These are phyloP conservation scores for Dipteronia dyeriana DNA, from an alignment of 345 rosid species.

Conservation along the genomic window DNA sequence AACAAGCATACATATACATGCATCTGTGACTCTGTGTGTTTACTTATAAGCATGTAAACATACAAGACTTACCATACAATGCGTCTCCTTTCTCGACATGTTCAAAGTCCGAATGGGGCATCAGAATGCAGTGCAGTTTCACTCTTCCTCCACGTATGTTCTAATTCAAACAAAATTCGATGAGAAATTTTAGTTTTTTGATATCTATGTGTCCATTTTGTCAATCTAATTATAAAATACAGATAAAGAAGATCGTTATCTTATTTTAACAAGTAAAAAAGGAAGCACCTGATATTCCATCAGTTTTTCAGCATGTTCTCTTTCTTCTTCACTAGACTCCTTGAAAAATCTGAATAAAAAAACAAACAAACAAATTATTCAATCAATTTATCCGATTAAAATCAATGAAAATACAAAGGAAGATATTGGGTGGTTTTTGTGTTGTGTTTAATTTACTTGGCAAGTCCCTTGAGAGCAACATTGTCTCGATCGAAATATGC, in stretches of 20 bases:
- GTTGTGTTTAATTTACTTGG: constrained; percentile 50
- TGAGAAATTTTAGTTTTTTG: background rate
- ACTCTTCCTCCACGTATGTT: constrained; percentile 84
- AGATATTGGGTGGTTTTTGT: background rate
- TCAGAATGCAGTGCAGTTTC: constrained; percentile 56
- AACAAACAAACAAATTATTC: background rate
- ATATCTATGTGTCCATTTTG: background rate
- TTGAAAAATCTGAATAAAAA: constrained; percentile 64
- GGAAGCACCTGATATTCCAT: constrained; percentile 73
- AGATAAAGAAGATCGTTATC: too few species aligned
- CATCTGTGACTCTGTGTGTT: too few species aligned
- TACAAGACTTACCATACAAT: constrained; percentile 45
- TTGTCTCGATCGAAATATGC: constrained; percentile 90
- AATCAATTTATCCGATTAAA: constrained; percentile 3
- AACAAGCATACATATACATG: too few species aligned
- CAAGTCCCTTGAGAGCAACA: constrained; percentile 65
- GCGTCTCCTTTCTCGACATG: constrained; percentile 80
- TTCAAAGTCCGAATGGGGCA: constrained; percentile 67
- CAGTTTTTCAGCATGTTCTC: constrained; percentile 78
- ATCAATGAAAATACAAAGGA: background rate
- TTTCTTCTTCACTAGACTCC: constrained; percentile 90
- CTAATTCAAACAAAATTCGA: constrained; percentile 27
- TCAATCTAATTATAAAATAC: background rate
- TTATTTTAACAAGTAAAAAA: background rate
- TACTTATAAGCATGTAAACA: too few species aligned